phyloP scores from a whole-genome alignment of 2,329 filamentous ascomycete species.

The Alternaria arbusti region DNA sequence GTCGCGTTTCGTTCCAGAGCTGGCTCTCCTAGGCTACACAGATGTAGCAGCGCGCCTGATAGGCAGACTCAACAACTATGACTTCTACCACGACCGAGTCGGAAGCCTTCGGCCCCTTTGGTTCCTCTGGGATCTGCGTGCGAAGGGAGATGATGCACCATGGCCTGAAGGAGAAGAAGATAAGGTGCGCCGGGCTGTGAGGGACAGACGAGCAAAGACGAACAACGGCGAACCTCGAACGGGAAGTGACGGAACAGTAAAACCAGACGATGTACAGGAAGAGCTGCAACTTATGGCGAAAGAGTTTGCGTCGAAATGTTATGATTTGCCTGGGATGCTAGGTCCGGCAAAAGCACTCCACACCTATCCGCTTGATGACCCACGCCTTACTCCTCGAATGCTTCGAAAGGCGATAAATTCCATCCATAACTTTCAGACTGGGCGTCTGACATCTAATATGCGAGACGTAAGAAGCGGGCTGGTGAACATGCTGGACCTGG shows the following conservation, averaged over 20 bases:
- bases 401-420: not conserved
- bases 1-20: not conserved
- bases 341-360: no score
- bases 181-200: not conserved
- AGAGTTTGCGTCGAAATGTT: not conserved
- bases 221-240: not conserved
- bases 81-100: not conserved
- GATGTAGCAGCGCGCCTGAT: not conserved
- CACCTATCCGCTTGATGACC: no score
- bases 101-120: not conserved
- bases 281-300: not conserved
- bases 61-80: not conserved
- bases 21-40: not conserved
- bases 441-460: rapidly evolving
- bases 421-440: not conserved
- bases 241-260: not conserved
- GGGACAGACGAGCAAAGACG: not conserved
- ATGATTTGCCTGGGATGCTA: no score
- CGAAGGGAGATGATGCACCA: not conserved
- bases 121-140: not conserved
- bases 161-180: not conserved
- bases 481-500: not conserved
- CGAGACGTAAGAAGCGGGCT: not conserved
- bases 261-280: not conserved
- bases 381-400: not conserved